Evolutionary conservation across 1,284 basidiomycete genomes (phyloP).

Genomic region (Trichosporon coremiiforme): DNA sequence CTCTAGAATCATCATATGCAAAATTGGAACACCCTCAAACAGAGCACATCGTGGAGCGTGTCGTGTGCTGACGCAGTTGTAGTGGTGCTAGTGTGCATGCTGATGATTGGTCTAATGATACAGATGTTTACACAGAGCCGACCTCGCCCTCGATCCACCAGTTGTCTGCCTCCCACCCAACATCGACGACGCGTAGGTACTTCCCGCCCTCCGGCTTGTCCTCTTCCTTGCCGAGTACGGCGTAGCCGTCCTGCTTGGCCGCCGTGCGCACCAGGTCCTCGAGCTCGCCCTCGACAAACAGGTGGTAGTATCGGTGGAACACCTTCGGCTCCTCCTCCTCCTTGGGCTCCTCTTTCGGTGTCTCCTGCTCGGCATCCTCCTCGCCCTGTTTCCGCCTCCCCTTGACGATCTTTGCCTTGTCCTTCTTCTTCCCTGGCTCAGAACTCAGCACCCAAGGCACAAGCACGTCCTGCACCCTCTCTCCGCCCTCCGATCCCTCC

Average conservation of each 20-base stretch:
- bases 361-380: neutral
- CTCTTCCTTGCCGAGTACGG: conserved; percentile 29
- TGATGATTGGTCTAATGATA: neutral
- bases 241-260: conserved; percentile 64
- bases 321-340: conserved; percentile 54
- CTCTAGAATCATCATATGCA: conserved; percentile 7
- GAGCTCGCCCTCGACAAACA: conserved; percentile 82
- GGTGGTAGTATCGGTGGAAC: conserved; percentile 88
- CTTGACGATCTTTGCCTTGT: conserved; percentile 16
- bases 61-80: too few relatives aligned
- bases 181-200: conserved; percentile 68
- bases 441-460: conserved; percentile 66
- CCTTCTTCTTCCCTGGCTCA: conserved; percentile 29
- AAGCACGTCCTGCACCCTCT: conserved; percentile 64
- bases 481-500: neutral
- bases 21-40: neutral
- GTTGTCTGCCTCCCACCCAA: conserved; percentile 72
- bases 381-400: conserved; percentile 12
- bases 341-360: neutral
- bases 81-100: neutral
- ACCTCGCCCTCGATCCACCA: conserved; percentile 57
- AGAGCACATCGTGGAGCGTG: neutral
- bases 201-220: conserved; percentile 27
- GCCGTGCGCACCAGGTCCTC: conserved; percentile 65
- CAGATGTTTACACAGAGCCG: conserved; percentile 26